Evolutionary conservation across 202 grass and related monocot species (phyloP).

Genomic region (Musa balbisiana): DNA sequence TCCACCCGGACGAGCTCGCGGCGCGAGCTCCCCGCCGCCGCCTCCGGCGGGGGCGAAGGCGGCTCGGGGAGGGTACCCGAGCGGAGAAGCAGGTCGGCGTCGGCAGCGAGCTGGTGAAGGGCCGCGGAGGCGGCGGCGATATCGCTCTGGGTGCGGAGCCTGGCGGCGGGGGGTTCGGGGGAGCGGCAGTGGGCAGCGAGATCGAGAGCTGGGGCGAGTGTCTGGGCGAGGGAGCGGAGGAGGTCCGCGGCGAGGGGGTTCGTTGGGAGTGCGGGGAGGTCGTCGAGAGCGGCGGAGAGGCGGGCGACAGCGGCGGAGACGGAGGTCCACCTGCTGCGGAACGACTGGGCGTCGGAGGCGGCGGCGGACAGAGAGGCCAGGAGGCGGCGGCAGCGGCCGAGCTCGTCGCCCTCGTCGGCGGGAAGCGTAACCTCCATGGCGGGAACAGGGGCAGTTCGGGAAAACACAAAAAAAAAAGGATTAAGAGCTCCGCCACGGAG

Average conservation of each 20-base stretch:
- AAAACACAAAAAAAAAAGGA: background rate
- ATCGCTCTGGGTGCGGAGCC: slow-evolving; percentile 66
- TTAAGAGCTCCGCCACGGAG: background rate
- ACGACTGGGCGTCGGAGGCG: slow-evolving; percentile 8
- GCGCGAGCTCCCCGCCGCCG: background rate
- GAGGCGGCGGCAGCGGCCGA: slow-evolving; percentile 29
- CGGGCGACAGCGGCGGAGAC: slow-evolving; percentile 33
- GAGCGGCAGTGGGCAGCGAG: slow-evolving; percentile 14
- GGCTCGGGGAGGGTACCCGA: background rate
- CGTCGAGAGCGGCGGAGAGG: slow-evolving; percentile 37
- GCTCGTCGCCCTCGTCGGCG: slow-evolving; percentile 22
- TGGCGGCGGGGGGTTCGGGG: slow-evolving; percentile 27
- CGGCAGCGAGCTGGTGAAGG: slow-evolving; percentile 50
- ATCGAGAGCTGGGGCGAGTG: slow-evolving; percentile 27
- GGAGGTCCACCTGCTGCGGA: slow-evolving; percentile 69
- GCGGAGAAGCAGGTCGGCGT: slow-evolving; percentile 44
- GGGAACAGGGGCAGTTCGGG: background rate
- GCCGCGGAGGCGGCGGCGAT: slow-evolving; percentile 41
- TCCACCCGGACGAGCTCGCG: slow-evolving; percentile 6
- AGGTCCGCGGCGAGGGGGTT: slow-evolving; percentile 30
- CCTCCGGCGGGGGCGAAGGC: background rate
- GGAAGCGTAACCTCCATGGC: slow-evolving; percentile 12
- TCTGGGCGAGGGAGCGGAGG: slow-evolving; percentile 32
- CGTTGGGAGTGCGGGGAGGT: slow-evolving; percentile 25
- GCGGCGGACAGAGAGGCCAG: slow-evolving; percentile 12